Conservation (phyloP, 2,329 filamentous ascomycete genomes). For the Huntiella moniliformis region DNA sequence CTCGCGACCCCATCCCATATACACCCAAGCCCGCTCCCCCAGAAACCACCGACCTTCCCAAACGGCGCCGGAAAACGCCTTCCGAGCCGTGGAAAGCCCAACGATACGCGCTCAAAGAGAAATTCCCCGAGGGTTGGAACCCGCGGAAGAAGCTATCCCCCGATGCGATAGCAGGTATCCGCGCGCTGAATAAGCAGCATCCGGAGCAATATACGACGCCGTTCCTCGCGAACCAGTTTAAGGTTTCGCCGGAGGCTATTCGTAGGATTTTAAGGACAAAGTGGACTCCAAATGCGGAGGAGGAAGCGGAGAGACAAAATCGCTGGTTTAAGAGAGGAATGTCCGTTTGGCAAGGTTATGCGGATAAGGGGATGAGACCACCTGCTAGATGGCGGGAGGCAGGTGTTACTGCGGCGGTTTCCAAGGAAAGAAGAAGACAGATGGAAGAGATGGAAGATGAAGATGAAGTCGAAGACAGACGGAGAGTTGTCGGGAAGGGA, state of each 20-base stretch:
- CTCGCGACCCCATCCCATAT: background rate
- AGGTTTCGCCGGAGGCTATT: conserved; percentile 73
- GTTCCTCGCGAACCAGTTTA: conserved; percentile 57
- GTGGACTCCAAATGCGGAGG: conserved; percentile 42
- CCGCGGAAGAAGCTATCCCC: conserved; percentile 78
- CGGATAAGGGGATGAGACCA: conserved; percentile 41
- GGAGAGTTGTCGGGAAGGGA: background rate
- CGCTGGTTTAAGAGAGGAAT: conserved; percentile 44
- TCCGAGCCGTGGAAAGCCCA: conserved; percentile 49
- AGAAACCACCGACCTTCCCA: background rate
- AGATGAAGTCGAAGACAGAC: background rate
- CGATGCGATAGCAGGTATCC: conserved; percentile 78
- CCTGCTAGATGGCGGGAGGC: conserved; percentile 40
- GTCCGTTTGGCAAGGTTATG: conserved; percentile 39
- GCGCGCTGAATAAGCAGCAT: conserved; percentile 59
- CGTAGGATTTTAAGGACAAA: conserved; percentile 69
- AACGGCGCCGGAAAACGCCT: background rate
- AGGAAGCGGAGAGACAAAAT: conserved; percentile 37
- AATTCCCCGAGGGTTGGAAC: conserved; percentile 66
- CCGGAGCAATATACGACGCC: conserved; percentile 59
- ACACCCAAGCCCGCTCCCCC: background rate
- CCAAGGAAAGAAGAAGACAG: conserved; percentile 4
- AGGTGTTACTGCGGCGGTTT: conserved; percentile 21
- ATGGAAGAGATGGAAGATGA: background rate
- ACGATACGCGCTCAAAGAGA: conserved; percentile 54